Conservation (phyloP, 169 alveolate species). For the Condylostoma magnum region DNA sequence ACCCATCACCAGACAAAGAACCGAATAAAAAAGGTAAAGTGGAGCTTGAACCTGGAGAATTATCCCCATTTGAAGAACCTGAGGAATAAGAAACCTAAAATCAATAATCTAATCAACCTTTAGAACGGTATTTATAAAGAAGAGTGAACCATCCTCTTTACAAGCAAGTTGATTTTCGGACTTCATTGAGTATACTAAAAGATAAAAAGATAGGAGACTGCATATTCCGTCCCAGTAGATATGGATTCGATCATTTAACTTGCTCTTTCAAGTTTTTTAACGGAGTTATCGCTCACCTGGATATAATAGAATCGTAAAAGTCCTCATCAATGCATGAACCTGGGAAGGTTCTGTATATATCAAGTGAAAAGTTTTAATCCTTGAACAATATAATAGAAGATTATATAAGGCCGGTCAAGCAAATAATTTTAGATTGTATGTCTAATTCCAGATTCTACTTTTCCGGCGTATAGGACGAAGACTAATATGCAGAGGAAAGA, state of each 20-base stretch:
- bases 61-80: too few relatives aligned
- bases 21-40: too few relatives aligned
- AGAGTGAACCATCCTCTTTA: constrained; percentile 55
- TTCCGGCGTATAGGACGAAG: constrained; percentile 17
- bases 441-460: constrained; percentile 46
- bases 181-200: constrained; percentile 43
- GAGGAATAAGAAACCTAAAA: too few relatives aligned
- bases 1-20: too few relatives aligned
- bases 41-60: too few relatives aligned
- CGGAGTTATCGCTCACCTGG: constrained; percentile 58
- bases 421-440: constrained; percentile 44
- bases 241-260: constrained; percentile 67
- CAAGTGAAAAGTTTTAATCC: constrained; percentile 55
- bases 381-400: constrained; percentile 64
- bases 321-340: constrained; percentile 50
- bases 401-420: constrained; percentile 61
- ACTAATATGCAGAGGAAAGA: constrained; percentile 42
- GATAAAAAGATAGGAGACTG: constrained; percentile 64
- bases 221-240: constrained; percentile 68
- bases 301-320: constrained; percentile 67
- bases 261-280: constrained; percentile 66
- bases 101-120: too few relatives aligned
- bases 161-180: constrained; percentile 51
- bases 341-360: constrained; percentile 52
- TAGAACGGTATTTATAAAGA: constrained; percentile 57